phyloP scores from a whole-genome alignment of 2,329 filamentous ascomycete species.

The Daldinia eschscholtzii region DNA sequence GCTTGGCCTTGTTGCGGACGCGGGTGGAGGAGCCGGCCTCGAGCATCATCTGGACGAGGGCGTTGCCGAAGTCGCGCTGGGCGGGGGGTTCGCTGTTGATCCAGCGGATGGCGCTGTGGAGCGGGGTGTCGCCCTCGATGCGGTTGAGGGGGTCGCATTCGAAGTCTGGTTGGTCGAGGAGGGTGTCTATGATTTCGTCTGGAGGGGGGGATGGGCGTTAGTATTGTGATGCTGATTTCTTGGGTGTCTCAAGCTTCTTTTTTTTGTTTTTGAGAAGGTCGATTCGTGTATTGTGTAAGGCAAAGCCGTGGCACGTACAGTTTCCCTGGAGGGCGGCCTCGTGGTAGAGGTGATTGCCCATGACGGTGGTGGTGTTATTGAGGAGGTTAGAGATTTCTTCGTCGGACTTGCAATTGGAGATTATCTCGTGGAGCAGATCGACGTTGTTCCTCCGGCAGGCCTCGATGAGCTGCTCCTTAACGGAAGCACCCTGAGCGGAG shows the following conservation, averaged over 20 bases:
- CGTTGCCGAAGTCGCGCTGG: slow-evolving; percentile 73
- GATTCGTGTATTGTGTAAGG: background rate
- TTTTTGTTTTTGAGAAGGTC: background rate
- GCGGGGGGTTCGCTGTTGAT: slow-evolving; percentile 75
- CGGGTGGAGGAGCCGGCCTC: slow-evolving; percentile 77
- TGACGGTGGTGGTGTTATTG: slow-evolving; percentile 85
- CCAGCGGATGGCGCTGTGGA: slow-evolving; percentile 83
- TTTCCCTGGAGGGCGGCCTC: slow-evolving; percentile 87
- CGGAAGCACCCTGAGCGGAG: slow-evolving; percentile 78
- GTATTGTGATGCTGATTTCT: slow-evolving; percentile 1
- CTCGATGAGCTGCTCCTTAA: slow-evolving; percentile 88
- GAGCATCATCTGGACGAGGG: slow-evolving; percentile 82
- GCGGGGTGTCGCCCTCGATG: slow-evolving; percentile 79
- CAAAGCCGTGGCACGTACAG: slow-evolving; percentile 68
- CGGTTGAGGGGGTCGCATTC: slow-evolving; percentile 85
- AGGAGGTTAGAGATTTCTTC: slow-evolving; percentile 80
- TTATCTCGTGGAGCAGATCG: slow-evolving; percentile 81
- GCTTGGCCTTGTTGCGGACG: slow-evolving; percentile 76
- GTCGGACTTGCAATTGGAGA: slow-evolving; percentile 71
- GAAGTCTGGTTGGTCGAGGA: slow-evolving; percentile 86
- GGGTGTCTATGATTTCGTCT: slow-evolving; percentile 85
- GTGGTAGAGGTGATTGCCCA: slow-evolving; percentile 92
- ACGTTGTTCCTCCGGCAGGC: slow-evolving; percentile 94
- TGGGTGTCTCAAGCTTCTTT: background rate
- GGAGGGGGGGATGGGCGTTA: slow-evolving; percentile 20